Base-by-base conservation (phyloP, 352 stramenopile species). In the Globisporangium heterothallicum region DNA sequence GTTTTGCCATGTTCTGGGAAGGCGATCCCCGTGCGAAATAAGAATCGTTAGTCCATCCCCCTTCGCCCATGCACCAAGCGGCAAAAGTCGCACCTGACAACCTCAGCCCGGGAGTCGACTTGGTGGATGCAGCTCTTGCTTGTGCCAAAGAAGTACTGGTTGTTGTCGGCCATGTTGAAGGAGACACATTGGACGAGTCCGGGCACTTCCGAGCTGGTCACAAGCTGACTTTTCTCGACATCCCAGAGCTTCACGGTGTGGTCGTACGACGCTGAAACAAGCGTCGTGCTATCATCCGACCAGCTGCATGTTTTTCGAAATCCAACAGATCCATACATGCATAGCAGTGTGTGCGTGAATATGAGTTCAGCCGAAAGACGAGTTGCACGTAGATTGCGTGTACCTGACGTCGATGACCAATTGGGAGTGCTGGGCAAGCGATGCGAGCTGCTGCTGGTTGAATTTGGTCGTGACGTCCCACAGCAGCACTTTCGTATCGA, bases 391-490 rank as follows among this genome's bases (percentile, higher is more conserved):
- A n/a, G n/a, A n/a, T n/a, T 6, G 8, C 6, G 24, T 18, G 16
- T 32, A 72, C 64, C 64, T 84, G 50, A 92, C 71, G 61, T 94
- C 84, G 52, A 92, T 92, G 49, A 94, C 81, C 51, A 94, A 76
- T 63, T 94, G 84, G 30, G 61, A 52, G 63, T 94, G 84, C 26
- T 84, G 75, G 36, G 77, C 61, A 4, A 94, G 68, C 48, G 81
- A 78, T 21, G 80, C 81, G 41, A 94, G 53, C 53, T 94, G 84
- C 59, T 86, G 77, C 64, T 92, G 84, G 47, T 92, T 92, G 62
- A 92, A 91, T 58, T 94, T 92, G 54, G 84, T 91, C 16, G 84
- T 94, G 47, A 92, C 76, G 62, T 94, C 84, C 84, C 84, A 94
- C 16, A 94, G 63, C 59, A 92, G 62, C 49, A 94, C 79, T 46